phyloP scores from a whole-genome alignment of 306 rosid genomes.

The Notholithocarpus densiflorus region DNA sequence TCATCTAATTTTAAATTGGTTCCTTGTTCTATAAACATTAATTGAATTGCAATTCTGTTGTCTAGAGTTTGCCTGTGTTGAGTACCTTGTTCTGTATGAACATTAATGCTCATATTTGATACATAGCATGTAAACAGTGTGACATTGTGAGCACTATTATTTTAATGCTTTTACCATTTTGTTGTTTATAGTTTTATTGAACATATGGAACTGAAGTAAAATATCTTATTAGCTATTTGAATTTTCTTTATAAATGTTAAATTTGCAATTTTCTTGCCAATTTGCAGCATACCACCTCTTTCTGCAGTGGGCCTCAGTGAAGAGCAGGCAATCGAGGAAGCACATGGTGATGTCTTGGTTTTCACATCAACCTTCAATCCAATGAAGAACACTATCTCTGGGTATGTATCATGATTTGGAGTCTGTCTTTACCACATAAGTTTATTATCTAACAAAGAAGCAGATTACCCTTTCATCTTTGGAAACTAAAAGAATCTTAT shows the following conservation, averaged over 20 bases:
- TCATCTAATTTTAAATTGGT: background rate
- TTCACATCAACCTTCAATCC: conserved; percentile 91
- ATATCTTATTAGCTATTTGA: background rate
- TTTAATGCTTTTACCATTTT: background rate
- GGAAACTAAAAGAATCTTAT: background rate
- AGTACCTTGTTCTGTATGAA: no score
- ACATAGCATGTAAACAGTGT: background rate
- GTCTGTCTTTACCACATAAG: conserved; percentile 10
- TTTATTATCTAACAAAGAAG: background rate
- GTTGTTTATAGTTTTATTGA: background rate
- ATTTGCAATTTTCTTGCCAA: conserved; percentile 12
- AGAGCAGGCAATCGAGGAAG: conserved; percentile 81
- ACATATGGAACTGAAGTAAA: background rate
- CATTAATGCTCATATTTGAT: no score
- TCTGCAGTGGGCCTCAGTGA: conserved; percentile 91
- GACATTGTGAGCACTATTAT: background rate
- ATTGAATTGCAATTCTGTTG: background rate
- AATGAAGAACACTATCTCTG: conserved; percentile 93
- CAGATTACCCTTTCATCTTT: background rate
- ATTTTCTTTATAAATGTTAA: conserved; percentile 2
- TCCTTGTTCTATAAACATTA: background rate
- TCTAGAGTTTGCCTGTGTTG: background rate
- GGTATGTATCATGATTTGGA: conserved; percentile 49
- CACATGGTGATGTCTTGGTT: conserved; percentile 67
- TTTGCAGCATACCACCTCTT: conserved; percentile 94